Evolutionary conservation across 2,329 filamentous ascomycete genomes (phyloP), one percentile per base, ranked within the genome.

Genomic region (Arachnomyces sp.): DNA sequence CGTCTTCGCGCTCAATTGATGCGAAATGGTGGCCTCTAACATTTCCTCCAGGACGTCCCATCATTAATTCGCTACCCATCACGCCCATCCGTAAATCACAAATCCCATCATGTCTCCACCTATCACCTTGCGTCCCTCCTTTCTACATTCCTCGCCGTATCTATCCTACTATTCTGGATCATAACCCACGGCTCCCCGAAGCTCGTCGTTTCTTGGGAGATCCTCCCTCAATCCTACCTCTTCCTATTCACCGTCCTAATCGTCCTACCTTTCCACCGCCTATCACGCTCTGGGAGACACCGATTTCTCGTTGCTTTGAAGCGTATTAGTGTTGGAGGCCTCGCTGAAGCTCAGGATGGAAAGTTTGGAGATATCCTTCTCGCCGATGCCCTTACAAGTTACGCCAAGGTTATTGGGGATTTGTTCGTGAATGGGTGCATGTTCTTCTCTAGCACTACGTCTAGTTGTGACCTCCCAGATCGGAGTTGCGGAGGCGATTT

Each of bases 361-460:
- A 94, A 94, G 58, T 96, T 96, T 55, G 90, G 87, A 41, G 92
- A 98, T 58, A 83, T 96, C 38, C 67, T 98, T 43, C 77, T 98
- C 13, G 89, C 92, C 28, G 92, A 98, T 73, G 90, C 88, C 40
- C 67, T 96, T 52, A 98, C 92, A 31, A 93, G 85, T 55, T 98
- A 96, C 61, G 82, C 90, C 46, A 94, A 93, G 62, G 84, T 95
- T 20, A 72, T 94, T 18, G 90, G 82, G 16, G 92, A 98, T 61
- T 67, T 95, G 9, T 95, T 88, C 59, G 83, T 96, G 40, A 81
- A 81, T 35, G 65, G 88, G 18, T 96, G 88, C 76, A 94, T 95
- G 90, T 89, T 94, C 62, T 77, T 94, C 56, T 76, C 76, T 1
- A 65, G 73, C 3, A 75, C 75, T 3, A 76, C 79, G 31, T 83